Conservation (phyloP, 768 basidiomycete species). For the Russula abietina region DNA sequence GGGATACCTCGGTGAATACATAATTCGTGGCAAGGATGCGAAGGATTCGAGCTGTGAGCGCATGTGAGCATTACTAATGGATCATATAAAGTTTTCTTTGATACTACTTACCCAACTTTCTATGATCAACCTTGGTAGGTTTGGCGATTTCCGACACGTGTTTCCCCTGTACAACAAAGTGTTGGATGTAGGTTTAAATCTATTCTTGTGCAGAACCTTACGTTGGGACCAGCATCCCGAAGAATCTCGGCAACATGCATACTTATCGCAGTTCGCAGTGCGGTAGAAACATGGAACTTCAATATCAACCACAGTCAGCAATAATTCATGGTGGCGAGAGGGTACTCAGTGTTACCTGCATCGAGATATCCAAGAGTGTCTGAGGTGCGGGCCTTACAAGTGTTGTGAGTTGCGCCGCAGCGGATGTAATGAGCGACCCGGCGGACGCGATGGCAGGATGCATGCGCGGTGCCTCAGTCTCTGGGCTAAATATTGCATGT, state of each 20-base stretch:
- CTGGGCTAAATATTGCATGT: neutral
- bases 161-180: slow-evolving; percentile 18
- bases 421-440: too few species aligned
- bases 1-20: too few species aligned
- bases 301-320: neutral
- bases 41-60: slow-evolving; percentile 29
- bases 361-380: neutral
- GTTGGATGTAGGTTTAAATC: too few species aligned
- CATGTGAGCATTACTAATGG: slow-evolving; percentile 5
- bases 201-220: neutral
- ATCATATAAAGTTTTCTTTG: too few species aligned
- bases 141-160: too few species aligned
- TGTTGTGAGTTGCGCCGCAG: too few species aligned
- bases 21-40: slow-evolving; percentile 19
- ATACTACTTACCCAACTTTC: slow-evolving; percentile 35
- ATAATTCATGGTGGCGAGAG: neutral
- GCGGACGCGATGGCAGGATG: too few species aligned
- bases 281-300: slow-evolving; percentile 3
- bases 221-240: slow-evolving; percentile 19
- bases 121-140: slow-evolving; percentile 30
- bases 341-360: neutral
- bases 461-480: too few species aligned
- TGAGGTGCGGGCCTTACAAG: neutral
- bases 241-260: slow-evolving; percentile 21
- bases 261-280: neutral